Base-by-base conservation (phyloP, 768 basidiomycete species). In the Kwoniella sp. region DNA sequence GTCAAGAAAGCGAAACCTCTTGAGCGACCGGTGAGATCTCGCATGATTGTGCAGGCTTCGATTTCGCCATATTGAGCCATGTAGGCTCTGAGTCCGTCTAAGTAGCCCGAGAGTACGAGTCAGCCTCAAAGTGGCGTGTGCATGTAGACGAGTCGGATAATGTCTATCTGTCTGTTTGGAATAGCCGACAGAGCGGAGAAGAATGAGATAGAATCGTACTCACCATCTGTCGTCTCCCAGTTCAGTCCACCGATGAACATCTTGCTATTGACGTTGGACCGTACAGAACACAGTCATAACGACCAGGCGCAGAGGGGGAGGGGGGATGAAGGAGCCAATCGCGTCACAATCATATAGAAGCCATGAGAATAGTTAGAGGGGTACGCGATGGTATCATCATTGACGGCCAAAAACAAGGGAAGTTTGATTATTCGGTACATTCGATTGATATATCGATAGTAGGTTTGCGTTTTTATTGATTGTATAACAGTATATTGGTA, bases 191-290 rank as follows among this genome's bases (percentile, higher is more conserved):
- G n/a, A 33, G 33, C 7, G 33, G 33, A 33, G 33, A 13, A 33
- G 33, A 33, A 13, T 22, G 27, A 7, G n/a, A 26, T 15, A 49
- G 30, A 30, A 19, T 55, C 17, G 13, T 21, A 77, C 77, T 81
- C 86, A 99, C 96, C 95, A 85, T 98, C 96, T 80, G 92, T 95
- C 75, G 96, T 98, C 82, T 98, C 95, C 96, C 96, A 99, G 83
- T 98, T 96, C 70, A 99, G 85, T 70, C 96, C 96, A 68, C 96
- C 96, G 79, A 99, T 94, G 82, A 99, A 99, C 96, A 99, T 99
- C 85, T 99, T 99, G 82, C 96, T 97, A 61, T 29, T 3, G 12
- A 57, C 9, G 27, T 46, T 6, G 12, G 29, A 56, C 33, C 33
- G 33, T 13, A 33, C 5, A 5, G 33, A 13, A 6, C 33, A 33